Evolutionary conservation across 352 stramenopile species (phyloP).

Genomic region (Phytophthora pseudosyringae): DNA sequence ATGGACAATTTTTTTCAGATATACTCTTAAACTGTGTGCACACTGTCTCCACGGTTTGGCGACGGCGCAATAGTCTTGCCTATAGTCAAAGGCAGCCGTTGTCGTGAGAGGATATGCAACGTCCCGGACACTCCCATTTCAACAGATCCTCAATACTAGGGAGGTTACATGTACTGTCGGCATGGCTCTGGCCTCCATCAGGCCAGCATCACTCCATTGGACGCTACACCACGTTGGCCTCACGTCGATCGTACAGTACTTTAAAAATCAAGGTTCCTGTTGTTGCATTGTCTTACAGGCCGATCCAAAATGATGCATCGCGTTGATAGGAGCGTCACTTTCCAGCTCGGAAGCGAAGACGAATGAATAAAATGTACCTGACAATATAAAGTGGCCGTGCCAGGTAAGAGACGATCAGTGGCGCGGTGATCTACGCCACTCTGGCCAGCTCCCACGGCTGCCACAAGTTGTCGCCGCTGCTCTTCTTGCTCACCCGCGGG

Average conservation of each 20-base stretch:
- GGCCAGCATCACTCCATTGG: too few relatives aligned
- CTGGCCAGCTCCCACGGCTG: slow-evolving; percentile 78
- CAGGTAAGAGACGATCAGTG: slow-evolving; percentile 21
- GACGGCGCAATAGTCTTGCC: too few relatives aligned
- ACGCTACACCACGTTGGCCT: slow-evolving; percentile 1
- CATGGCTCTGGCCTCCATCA: slow-evolving; percentile 8
- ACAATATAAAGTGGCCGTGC: slow-evolving; percentile 1
- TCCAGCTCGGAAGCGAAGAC: too few relatives aligned
- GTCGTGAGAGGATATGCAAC: too few relatives aligned
- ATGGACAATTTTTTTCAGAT: too few relatives aligned
- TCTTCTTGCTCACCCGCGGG: slow-evolving; percentile 32
- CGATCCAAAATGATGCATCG: slow-evolving; percentile 1
- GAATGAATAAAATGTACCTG: slow-evolving; percentile 37
- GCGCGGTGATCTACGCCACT: slow-evolving; percentile 35
- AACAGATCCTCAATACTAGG: too few relatives aligned
- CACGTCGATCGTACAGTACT: neutral
- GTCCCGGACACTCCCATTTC: too few relatives aligned
- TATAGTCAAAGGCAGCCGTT: too few relatives aligned
- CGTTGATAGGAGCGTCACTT: slow-evolving; percentile 1
- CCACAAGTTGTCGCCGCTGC: slow-evolving; percentile 65
- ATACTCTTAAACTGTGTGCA: too few relatives aligned
- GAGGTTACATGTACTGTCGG: neutral
- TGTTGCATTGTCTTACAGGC: slow-evolving; percentile 10
- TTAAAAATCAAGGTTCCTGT: too few relatives aligned
- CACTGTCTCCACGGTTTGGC: too few relatives aligned